A percentile compares a stretch with the other conserved stretches of the same genome.
Conservation (phyloP, 2,329 filamentous ascomycete genomes). For the Colletotrichum nymphaeae region DNA sequence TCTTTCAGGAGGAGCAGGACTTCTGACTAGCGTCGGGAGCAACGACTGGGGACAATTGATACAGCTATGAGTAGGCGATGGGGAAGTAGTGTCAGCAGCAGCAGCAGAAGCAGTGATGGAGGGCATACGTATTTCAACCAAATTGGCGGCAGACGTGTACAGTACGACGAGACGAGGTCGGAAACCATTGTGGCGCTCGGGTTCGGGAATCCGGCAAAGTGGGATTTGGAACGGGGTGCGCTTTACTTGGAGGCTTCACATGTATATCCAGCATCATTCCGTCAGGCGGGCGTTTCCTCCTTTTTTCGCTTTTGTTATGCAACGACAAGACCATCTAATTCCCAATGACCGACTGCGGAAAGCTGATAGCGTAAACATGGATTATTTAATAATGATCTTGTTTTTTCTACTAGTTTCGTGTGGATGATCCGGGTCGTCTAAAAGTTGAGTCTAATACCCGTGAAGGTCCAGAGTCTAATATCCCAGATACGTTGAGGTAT, state of each 20-base stretch:
- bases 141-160: constrained; percentile 24
- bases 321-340: constrained; percentile 17
- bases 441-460: constrained; percentile 40
- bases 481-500: constrained; percentile 42
- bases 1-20: constrained; percentile 97
- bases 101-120: not conserved
- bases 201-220: constrained; percentile 17
- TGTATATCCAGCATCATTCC: constrained; percentile 36
- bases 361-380: not conserved
- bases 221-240: constrained; percentile 10
- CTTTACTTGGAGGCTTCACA: constrained; percentile 11
- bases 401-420: not conserved
- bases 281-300: constrained; percentile 29
- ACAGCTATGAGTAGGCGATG: not conserved
- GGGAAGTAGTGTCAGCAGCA: too few species aligned
- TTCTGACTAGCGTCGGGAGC: constrained; percentile 67
- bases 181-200: constrained; percentile 21
- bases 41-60: constrained; percentile 3
- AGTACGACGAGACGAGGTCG: constrained; percentile 24
- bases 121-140: not conserved
- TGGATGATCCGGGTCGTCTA: constrained; percentile 32
- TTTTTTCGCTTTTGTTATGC: constrained; percentile 6
- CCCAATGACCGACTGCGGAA: not conserved
- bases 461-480: constrained; percentile 36
- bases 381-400: not conserved